These are phyloP conservation scores for Hygrophila difformis DNA, from an alignment of 257 asterid species.

Conservation along the genomic window DNA sequence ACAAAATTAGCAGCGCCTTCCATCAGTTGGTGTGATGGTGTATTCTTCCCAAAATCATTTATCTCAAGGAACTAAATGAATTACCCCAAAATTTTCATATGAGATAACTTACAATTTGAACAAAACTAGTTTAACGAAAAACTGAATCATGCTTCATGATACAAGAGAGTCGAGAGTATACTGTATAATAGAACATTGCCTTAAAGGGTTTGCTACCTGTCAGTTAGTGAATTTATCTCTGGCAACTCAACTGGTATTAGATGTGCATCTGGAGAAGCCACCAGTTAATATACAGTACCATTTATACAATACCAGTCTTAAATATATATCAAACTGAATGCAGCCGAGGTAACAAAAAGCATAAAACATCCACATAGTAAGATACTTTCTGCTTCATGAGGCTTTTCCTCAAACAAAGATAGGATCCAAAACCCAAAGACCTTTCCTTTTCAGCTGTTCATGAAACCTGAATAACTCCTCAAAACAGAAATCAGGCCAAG, in stretches of 20 bases:
- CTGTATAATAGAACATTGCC: constrained; percentile 10
- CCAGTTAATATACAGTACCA: no score
- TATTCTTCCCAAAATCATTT: not conserved
- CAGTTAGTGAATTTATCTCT: constrained; percentile 71
- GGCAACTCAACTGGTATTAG: constrained; percentile 88
- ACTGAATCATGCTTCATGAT: constrained; percentile 12
- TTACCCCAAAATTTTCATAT: no score
- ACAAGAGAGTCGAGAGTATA: constrained; percentile 11
- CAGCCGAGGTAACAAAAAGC: constrained; percentile 3
- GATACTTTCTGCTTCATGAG: not conserved
- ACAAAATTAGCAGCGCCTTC: constrained; percentile 6
- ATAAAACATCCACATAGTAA: constrained; percentile 3
- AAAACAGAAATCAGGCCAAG: not conserved
- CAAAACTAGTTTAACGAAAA: constrained; percentile 7
- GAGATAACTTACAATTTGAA: not conserved
- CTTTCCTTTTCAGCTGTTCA: not conserved
- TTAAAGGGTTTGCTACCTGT: constrained; percentile 41
- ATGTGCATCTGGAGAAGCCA: constrained; percentile 67
- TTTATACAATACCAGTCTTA: no score
- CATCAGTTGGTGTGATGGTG: not conserved
- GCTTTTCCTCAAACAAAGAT: not conserved
- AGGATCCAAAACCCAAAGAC: not conserved
- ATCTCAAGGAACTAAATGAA: no score
- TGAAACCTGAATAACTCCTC: not conserved
- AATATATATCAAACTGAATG: no score